Evolutionary conservation across 1,284 basidiomycete species (phyloP), one percentile per base, ranked within the genome.

Genomic region (Trichosporon sp.): DNA sequence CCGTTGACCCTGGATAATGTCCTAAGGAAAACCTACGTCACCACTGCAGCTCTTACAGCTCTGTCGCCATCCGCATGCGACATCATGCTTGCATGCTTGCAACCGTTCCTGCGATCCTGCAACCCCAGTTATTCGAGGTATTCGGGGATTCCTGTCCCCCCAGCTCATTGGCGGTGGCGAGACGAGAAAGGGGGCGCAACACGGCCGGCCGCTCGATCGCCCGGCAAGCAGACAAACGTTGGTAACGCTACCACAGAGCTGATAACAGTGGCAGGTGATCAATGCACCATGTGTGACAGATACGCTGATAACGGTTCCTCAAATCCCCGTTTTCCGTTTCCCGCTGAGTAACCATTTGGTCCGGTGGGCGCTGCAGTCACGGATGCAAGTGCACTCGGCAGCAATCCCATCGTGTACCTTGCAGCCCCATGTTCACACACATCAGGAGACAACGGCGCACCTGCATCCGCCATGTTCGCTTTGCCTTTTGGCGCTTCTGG

Each of bases 41-140:
- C 51, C 51, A 54, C 51, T 26, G 51, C 51, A 26, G 26, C 26
- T 26, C 26, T 26, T 26, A 19, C 19, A n/a, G 10, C 16, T n/a
- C n/a, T 54, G 51, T 54, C 51, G 51, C 51, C 51, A 54, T 54
- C 51, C 51, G 51, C 46, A 48, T 48, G 51, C 51, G 51, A 54
- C 51, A 54, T 21, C 51, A 16, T 54, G 51, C 51, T 54, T 54
- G 51, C 51, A 54, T 54, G 19, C 51, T 54, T 7, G 6, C 48
- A 37, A 7, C 19, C 6, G 51, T 54, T 54, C 51, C 51, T 54
- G 21, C 51, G 10, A 54, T 54, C 51, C 51, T 54, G 51, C 21
- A 54, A 54, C 51, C 51, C 51, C 51, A 54, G 51, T 21, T 54
- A 54, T 21, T 54, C 51, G 51, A 54, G 51, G 21, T 54, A 54